Evolutionary conservation across 2,329 filamentous ascomycete species (phyloP).

Genomic region (Pseudogymnoascus sp.): DNA sequence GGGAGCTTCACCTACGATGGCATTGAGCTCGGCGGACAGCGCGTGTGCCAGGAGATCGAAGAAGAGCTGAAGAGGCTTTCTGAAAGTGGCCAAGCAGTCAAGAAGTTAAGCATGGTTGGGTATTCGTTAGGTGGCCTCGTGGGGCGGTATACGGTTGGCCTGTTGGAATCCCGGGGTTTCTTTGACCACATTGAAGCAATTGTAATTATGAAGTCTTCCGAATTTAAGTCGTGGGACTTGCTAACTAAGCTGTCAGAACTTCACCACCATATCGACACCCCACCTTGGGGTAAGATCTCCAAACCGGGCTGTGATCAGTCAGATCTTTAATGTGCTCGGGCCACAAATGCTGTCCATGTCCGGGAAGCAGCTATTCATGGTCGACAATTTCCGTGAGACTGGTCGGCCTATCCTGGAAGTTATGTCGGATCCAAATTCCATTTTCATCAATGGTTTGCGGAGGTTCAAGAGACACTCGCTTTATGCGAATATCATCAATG

Average conservation of each 20-base stretch:
- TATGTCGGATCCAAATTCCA: conserved; percentile 73
- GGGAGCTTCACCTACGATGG: conserved; percentile 67
- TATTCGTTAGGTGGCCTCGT: conserved; percentile 88
- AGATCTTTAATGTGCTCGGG: conserved; percentile 76
- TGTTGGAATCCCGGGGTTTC: conserved; percentile 73
- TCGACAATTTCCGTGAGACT: conserved; percentile 79
- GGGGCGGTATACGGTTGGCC: conserved; percentile 75
- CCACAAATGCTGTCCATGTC: conserved; percentile 74
- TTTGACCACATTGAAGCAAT: conserved; percentile 75
- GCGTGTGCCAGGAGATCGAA: conserved; percentile 60
- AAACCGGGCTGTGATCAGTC: conserved; percentile 56
- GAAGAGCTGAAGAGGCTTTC: conserved; percentile 52
- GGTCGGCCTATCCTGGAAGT: conserved; percentile 72
- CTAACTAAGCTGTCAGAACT: conserved; percentile 52
- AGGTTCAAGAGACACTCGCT: conserved; percentile 69
- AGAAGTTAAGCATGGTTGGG: conserved; percentile 77
- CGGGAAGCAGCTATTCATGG: conserved; percentile 78
- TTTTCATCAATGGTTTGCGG: conserved; percentile 74
- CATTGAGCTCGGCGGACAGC: conserved; percentile 60
- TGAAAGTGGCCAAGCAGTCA: conserved; percentile 61
- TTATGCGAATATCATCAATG: conserved; percentile 84
- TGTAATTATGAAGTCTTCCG: conserved; percentile 35
- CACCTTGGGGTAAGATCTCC: conserved; percentile 72
- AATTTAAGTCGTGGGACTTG: not conserved
- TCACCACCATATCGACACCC: conserved; percentile 84